Percentiles rank a stretch among this genome's conserved stretches.
Evolutionary conservation across 768 basidiomycete species (phyloP).

Genomic region (Lentinula aciculospora): DNA sequence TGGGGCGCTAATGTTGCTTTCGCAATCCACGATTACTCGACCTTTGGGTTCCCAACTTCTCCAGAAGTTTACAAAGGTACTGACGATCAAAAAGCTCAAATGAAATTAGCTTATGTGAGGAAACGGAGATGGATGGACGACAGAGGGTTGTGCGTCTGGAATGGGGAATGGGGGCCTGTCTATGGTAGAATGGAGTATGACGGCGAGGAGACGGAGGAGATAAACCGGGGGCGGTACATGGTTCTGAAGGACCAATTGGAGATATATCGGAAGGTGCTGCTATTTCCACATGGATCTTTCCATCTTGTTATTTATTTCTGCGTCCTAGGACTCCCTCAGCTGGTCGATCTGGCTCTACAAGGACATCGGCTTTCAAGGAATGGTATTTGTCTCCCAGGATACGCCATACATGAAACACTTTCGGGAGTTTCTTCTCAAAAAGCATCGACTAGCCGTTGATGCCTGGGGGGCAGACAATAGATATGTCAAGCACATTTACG

Average conservation of each 20-base stretch:
- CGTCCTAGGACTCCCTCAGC: constrained; percentile 33
- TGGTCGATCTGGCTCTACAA: constrained; percentile 69
- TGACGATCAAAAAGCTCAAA: constrained; percentile 28
- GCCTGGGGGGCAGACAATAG: constrained; percentile 48
- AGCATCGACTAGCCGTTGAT: constrained; percentile 53
- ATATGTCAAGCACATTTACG: constrained; percentile 35
- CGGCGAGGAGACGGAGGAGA: constrained; percentile 35
- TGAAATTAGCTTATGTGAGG: constrained; percentile 36
- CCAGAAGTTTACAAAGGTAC: constrained; percentile 36
- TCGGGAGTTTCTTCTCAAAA: constrained; percentile 45
- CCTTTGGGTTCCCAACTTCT: constrained; percentile 45
- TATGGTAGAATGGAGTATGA: constrained; percentile 38
- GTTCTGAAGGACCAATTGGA: constrained; percentile 49
- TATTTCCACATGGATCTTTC: not conserved
- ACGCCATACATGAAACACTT: constrained; percentile 51
- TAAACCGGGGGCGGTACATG: constrained; percentile 42
- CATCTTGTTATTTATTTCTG: not conserved
- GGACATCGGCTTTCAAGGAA: constrained; percentile 54
- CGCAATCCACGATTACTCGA: constrained; percentile 51
- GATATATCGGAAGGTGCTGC: constrained; percentile 39
- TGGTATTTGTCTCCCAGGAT: constrained; percentile 46
- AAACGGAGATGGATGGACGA: constrained; percentile 50
- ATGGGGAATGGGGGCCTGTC: constrained; percentile 62
- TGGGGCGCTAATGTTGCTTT: constrained; percentile 47
- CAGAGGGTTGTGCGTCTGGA: constrained; percentile 39